These are phyloP conservation scores for Xylaria multiplex DNA, from an alignment of 2,329 filamentous ascomycete species.

Conservation along the genomic window DNA sequence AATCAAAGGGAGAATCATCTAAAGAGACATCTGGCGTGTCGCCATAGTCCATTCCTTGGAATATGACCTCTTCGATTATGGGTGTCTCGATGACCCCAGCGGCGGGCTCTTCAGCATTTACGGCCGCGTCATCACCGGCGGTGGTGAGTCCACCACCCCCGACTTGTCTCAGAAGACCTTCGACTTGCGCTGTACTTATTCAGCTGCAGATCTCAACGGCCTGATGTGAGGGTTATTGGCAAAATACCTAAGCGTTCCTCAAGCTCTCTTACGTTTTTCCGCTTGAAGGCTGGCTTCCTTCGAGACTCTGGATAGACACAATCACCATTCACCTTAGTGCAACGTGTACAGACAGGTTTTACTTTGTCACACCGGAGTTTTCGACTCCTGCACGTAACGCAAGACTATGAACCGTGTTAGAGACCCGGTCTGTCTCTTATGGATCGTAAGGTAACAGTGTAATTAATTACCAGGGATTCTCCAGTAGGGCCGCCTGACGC, in stretches of 20 bases:
- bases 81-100: slow-evolving; percentile 43
- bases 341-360: slow-evolving; percentile 83
- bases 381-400: slow-evolving; percentile 74
- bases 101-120: slow-evolving; percentile 42
- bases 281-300: slow-evolving; percentile 87
- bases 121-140: slow-evolving; percentile 25
- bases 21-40: slow-evolving; percentile 29
- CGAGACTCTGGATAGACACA: slow-evolving; percentile 91
- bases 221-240: neutral
- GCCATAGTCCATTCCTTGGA: slow-evolving; percentile 46
- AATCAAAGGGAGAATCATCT: slow-evolving; percentile 35
- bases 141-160: slow-evolving; percentile 48
- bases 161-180: slow-evolving; percentile 78
- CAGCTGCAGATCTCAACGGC: slow-evolving; percentile 26
- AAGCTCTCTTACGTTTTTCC: slow-evolving; percentile 88
- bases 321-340: slow-evolving; percentile 75
- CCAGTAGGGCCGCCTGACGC: slow-evolving; percentile 34
- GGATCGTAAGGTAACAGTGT: slow-evolving; percentile 21
- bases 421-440: slow-evolving; percentile 22
- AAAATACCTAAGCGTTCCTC: slow-evolving; percentile 82
- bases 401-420: slow-evolving; percentile 42
- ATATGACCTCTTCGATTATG: slow-evolving; percentile 42
- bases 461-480: slow-evolving; percentile 43
- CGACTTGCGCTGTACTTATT: slow-evolving; percentile 74
- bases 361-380: slow-evolving; percentile 89